Percentiles rank a stretch among this genome's conserved stretches.
Conservation (phyloP, 306 rosid species). For the Sphenostylis stenocarpa region DNA sequence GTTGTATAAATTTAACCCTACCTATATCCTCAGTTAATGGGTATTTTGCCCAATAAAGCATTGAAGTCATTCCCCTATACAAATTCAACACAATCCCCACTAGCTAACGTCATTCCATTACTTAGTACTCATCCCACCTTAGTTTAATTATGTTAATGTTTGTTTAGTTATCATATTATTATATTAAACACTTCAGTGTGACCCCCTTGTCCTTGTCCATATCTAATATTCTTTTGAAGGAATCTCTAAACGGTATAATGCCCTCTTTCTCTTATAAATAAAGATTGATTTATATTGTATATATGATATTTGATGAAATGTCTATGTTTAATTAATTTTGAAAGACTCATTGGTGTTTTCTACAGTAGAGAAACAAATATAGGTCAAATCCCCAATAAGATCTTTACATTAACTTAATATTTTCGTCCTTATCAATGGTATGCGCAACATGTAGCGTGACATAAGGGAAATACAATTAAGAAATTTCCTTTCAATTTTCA, state of each 20-base stretch:
- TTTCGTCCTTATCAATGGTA: background rate
- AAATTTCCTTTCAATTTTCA: constrained; percentile 7
- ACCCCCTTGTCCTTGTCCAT: constrained; percentile 52
- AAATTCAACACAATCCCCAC: background rate
- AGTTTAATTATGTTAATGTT: constrained; percentile 32
- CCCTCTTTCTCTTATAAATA: constrained; percentile 5
- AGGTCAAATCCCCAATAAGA: background rate
- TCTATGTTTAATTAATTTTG: background rate
- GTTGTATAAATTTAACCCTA: background rate
- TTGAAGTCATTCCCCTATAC: background rate
- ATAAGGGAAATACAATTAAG: background rate
- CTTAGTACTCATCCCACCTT: background rate
- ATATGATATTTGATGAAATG: background rate
- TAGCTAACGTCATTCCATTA: background rate
- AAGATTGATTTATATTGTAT: background rate
- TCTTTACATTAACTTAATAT: background rate
- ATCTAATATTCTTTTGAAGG: constrained; percentile 43
- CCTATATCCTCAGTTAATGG: background rate
- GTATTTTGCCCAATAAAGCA: background rate
- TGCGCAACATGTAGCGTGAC: background rate
- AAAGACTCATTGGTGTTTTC: constrained; percentile 33
- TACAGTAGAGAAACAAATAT: background rate
- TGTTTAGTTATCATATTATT: background rate
- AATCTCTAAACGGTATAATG: constrained; percentile 58
- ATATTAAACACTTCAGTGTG: constrained; percentile 30